A percentile compares a stretch with the other conserved stretches of the same genome.
phyloP scores from a whole-genome alignment of 805 yeast species.

The Cyberlindnera saturnus region DNA sequence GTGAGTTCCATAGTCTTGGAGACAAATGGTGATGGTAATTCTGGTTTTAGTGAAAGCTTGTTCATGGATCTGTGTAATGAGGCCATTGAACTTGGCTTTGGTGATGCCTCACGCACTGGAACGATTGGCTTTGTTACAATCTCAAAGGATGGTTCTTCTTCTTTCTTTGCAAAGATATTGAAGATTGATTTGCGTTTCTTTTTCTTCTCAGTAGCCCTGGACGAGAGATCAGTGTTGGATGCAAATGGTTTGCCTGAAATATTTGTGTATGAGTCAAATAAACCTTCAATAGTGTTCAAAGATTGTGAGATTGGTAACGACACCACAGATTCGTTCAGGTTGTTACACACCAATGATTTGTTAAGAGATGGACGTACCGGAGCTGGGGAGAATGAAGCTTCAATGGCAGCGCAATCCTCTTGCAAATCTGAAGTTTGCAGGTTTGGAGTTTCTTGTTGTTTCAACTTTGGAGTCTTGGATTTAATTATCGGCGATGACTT shows the following conservation, averaged over 20 bases:
- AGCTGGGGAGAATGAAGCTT: slow-evolving; percentile 7
- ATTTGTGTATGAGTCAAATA: background rate
- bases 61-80: slow-evolving; percentile 8
- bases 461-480: slow-evolving; percentile 3
- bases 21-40: slow-evolving; percentile 7
- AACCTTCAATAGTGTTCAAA: background rate
- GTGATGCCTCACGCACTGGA: background rate
- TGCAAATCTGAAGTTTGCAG: slow-evolving; percentile 3
- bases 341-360: background rate
- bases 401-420: slow-evolving; percentile 1
- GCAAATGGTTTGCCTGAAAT: background rate
- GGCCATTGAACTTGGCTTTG: slow-evolving; percentile 6
- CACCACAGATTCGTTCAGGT: slow-evolving; percentile 8
- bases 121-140: slow-evolving; percentile 16
- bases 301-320: slow-evolving; percentile 13
- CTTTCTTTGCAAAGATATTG: slow-evolving; percentile 15
- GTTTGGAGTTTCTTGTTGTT: slow-evolving; percentile 5
- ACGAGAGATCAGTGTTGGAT: background rate
- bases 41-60: background rate
- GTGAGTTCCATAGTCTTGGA: background rate
- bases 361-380: background rate
- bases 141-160: slow-evolving; percentile 20
- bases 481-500: background rate
- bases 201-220: slow-evolving; percentile 6
- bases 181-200: slow-evolving; percentile 22